These are phyloP conservation scores for Diversispora epigaea DNA, from an alignment of 192 early-diverging fungal species.

Conservation along the genomic window DNA sequence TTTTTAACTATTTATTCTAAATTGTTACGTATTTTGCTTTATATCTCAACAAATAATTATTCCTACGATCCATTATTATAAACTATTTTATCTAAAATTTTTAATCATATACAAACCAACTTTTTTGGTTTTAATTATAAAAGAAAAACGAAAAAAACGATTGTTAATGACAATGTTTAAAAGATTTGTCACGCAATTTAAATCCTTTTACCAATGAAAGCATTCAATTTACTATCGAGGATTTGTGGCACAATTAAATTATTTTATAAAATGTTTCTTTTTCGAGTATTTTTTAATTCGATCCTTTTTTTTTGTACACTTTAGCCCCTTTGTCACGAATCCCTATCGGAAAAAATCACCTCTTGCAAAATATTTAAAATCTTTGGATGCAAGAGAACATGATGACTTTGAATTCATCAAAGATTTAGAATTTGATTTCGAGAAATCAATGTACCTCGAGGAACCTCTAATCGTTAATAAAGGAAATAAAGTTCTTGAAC, in stretches of 20 bases:
- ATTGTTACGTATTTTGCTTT: no score
- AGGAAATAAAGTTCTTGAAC: neutral
- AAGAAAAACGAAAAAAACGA: no score
- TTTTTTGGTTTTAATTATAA: no score
- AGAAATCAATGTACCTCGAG: neutral
- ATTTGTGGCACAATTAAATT: slow-evolving; percentile 4
- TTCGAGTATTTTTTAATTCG: neutral
- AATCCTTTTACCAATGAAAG: neutral
- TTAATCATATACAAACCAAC: no score
- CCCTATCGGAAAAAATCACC: neutral
- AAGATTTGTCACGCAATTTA: neutral
- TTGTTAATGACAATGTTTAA: neutral
- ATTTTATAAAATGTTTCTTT: no score
- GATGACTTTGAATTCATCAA: neutral
- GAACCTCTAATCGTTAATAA: slow-evolving; percentile 3
- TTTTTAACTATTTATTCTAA: no score
- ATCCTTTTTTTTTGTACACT: no score
- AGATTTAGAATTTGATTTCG: neutral
- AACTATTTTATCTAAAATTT: no score
- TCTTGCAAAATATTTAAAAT: neutral
- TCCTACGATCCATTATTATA: no score
- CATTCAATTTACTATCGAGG: neutral
- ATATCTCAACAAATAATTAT: no score
- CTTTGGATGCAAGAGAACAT: neutral
- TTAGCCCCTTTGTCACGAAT: neutral